phyloP scores from a whole-genome alignment of 176 grass and related monocot genomes.

The Canna indica region DNA sequence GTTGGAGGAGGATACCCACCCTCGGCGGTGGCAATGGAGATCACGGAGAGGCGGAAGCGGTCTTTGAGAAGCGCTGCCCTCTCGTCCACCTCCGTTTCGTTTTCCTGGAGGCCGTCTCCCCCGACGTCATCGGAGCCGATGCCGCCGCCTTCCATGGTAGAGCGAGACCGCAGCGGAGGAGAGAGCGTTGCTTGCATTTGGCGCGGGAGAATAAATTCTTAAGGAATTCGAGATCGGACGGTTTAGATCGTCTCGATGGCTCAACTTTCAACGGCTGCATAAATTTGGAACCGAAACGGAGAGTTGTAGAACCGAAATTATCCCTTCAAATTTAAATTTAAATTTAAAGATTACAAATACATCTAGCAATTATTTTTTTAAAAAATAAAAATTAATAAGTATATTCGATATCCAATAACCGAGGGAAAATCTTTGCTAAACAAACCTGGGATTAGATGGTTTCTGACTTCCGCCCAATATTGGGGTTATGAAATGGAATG shows the following conservation, averaged over 20 bases:
- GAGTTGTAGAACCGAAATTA: too few relatives aligned
- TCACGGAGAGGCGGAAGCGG: slow-evolving; percentile 58
- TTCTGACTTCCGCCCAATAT: too few relatives aligned
- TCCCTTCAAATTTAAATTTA: too few relatives aligned
- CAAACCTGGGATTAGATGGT: too few relatives aligned
- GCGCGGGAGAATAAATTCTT: neutral
- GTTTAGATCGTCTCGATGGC: neutral
- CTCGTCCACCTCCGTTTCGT: slow-evolving; percentile 40
- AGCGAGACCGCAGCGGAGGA: neutral
- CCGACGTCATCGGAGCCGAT: neutral
- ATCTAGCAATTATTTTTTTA: too few relatives aligned
- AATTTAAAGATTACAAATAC: too few relatives aligned
- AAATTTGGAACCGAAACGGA: neutral
- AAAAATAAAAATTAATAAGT: too few relatives aligned
- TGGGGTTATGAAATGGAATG: too few relatives aligned
- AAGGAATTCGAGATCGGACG: neutral
- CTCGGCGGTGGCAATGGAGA: slow-evolving; percentile 60
- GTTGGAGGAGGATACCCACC: slow-evolving; percentile 25
- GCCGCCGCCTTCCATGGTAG: slow-evolving; percentile 22
- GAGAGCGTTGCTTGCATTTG: neutral
- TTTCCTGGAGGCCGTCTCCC: slow-evolving; percentile 19
- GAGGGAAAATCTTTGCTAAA: too few relatives aligned
- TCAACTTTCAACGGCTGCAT: neutral
- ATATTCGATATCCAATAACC: too few relatives aligned
- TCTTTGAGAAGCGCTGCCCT: slow-evolving; percentile 45